Evolutionary conservation across 2,329 filamentous ascomycete genomes (phyloP), one percentile per base, ranked within the genome.

Genomic region (Ophiosphaerella herpotricha): DNA sequence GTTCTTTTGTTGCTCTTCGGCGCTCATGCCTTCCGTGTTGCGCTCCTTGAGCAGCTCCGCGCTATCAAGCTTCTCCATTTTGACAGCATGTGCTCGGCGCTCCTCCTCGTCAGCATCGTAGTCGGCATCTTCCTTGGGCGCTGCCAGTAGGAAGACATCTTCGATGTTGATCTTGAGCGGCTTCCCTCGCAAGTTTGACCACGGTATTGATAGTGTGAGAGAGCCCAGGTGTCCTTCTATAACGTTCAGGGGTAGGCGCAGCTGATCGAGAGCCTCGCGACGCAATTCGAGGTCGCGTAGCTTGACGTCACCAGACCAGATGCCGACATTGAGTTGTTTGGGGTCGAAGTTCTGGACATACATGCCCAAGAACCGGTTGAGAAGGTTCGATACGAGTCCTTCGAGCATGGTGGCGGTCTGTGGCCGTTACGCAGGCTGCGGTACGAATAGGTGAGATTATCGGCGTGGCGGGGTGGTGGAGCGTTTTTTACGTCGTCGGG

Each of bases 281-380:
- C 92, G 90, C 40, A 99, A 83, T 78, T 99, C 90, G 51, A 99
- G 86, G 67, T 99, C 87, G 53, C 87, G 87, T 39, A 99, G 82
- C 77, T 96, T 96, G 67, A 99, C 94, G 78, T 99, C 94, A 65
- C 95, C 94, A 18, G 90, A 96, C 94, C 93, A 99, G 68, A 99
- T 99, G 57, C 95, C 94, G 57, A 99, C 92, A 73, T 99, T 99
- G 60, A 99, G 83, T 79, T 99, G 94, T 68, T 91, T 89, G 46
- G 94, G 91, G 75, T 99, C 94, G 74, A 99, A 99, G 77, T 99
- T 97, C 83, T 96, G 92, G 76, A 99, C 93, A 76, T 99, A 99
- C 89, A 97, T 96, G 82, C 94, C 95, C 85, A 99, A 79, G 78
- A 99, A 97, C 80, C 95, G 89, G 80, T 99, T 99, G 66, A 99